phyloP scores from a whole-genome alignment of 1,139 yeast species.

The Candida anutae region DNA sequence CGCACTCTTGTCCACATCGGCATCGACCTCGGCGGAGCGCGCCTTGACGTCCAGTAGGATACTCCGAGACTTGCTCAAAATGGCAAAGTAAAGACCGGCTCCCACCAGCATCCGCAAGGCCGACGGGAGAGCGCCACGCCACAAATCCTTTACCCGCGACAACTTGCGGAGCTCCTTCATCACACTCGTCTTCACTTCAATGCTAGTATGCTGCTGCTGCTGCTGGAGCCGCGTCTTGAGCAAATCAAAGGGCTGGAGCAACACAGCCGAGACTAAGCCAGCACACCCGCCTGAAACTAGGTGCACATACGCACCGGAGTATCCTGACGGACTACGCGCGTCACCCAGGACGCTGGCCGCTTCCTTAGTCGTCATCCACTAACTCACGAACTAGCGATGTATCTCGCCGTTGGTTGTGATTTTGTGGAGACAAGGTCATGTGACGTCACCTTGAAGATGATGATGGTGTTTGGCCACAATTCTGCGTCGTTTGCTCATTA shows the following conservation, averaged over 20 bases:
- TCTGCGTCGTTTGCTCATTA: too few relatives aligned
- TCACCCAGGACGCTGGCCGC: too few relatives aligned
- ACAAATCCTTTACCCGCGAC: constrained; percentile 46
- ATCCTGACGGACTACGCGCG: too few relatives aligned
- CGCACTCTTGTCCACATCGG: constrained; percentile 4
- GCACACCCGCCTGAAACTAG: constrained; percentile 79
- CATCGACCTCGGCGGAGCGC: constrained; percentile 1
- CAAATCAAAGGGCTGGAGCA: constrained; percentile 84
- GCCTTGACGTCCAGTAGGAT: constrained; percentile 33
- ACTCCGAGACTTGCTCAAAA: constrained; percentile 56
- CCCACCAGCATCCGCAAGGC: constrained; percentile 87
- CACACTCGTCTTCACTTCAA: constrained; percentile 30
- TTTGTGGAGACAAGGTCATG: too few relatives aligned
- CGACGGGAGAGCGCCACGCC: constrained; percentile 94
- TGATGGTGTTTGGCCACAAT: too few relatives aligned
- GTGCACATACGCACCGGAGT: constrained; percentile 30
- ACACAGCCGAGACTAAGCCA: constrained; percentile 76
- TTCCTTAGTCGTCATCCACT: too few relatives aligned
- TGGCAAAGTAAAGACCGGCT: constrained; percentile 75
- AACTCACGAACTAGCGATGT: too few relatives aligned
- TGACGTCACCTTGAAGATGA: too few relatives aligned
- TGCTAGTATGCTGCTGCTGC: constrained; percentile 27
- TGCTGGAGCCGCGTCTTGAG: constrained; percentile 89
- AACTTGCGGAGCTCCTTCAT: constrained; percentile 39
- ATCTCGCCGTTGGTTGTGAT: too few relatives aligned